Base-by-base conservation (phyloP, 2,329 filamentous ascomycete species). In the Catunica adiposa region DNA sequence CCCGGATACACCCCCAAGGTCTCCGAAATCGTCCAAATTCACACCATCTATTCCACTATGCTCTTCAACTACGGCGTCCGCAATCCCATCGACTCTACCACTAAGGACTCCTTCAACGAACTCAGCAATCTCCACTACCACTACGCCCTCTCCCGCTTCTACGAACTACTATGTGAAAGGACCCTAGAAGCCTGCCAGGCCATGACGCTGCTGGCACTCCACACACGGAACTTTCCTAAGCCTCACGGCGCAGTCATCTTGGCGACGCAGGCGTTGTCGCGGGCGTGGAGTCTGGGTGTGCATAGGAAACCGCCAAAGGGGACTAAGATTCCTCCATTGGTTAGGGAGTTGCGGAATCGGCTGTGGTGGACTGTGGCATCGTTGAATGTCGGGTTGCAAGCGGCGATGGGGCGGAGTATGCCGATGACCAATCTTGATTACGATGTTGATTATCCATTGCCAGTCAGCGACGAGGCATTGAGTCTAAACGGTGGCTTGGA, bases 1-100 rank as follows among this genome's bases (percentile, higher is more conserved):
- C 72, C 76, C 15, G 70, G 65, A 55, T 86, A 83, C 64, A 71
- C 75, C 53, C 76, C 84, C 1, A 76, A 77, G 0, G 66, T 76
- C 0, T 75, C 84, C 1, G 82, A 92, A 64, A 73, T 75, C 1
- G 83, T 86, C 42, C 79, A 80, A 57, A 74, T 89, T 0, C 84
- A 90, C 66, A 86, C 89, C 79, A 76, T 92, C 44, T 82, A 92
- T 58, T 83, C 85, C 9, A 82, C 81, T 52, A 84, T 90, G 62
- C 82, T 82, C 64, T 87, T 84, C 61, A 86, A 94, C 62, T 85
- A 82, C 58, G 82, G 83, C n/a, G 72, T 80, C 3, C 76, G 86
- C 20, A 89, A 88, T 62, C 71, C 73, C 59, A 73, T 79, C 58
- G 69, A 78, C 56, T 65, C 75, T 15, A 72, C 74, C 2, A 72